These are phyloP conservation scores for Reticulascus tulasneorum DNA, from an alignment of 2,329 filamentous ascomycete genomes.

Conservation along the genomic window DNA sequence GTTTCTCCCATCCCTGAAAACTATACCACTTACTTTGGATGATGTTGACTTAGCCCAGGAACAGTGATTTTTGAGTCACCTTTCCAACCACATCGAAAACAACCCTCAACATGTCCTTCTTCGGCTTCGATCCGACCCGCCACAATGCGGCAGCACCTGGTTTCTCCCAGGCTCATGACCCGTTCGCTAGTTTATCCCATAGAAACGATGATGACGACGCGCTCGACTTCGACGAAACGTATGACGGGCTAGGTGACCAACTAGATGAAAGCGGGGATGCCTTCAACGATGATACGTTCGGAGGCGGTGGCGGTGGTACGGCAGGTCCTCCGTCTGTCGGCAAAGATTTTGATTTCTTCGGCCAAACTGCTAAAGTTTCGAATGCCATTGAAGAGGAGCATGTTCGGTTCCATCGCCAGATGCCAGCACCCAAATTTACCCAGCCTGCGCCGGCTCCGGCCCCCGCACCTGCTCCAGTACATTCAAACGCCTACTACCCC, in stretches of 20 bases:
- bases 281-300: constrained; percentile 97
- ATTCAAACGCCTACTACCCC: constrained; percentile 26
- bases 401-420: constrained; percentile 73
- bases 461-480: constrained; percentile 22
- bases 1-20: too few species aligned
- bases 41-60: too few species aligned
- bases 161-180: constrained; percentile 79
- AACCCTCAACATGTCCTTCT: constrained; percentile 72
- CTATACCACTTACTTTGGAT: too few species aligned
- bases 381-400: constrained; percentile 89
- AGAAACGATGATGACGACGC: constrained; percentile 54
- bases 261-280: constrained; percentile 89
- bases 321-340: constrained; percentile 55
- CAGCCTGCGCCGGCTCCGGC: constrained; percentile 21
- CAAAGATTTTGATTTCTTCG: constrained; percentile 97
- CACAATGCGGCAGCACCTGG: constrained; percentile 69
- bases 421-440: constrained; percentile 54
- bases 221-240: constrained; percentile 90
- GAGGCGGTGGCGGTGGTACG: constrained; percentile 32
- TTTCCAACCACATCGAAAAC: constrained; percentile 1
- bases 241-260: constrained; percentile 87
- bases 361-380: constrained; percentile 82
- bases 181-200: constrained; percentile 77
- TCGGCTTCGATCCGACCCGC: constrained; percentile 74
- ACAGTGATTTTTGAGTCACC: neutral